phyloP scores from a whole-genome alignment of 2,329 filamentous ascomycete genomes.

The Geoglossum cookeanum region DNA sequence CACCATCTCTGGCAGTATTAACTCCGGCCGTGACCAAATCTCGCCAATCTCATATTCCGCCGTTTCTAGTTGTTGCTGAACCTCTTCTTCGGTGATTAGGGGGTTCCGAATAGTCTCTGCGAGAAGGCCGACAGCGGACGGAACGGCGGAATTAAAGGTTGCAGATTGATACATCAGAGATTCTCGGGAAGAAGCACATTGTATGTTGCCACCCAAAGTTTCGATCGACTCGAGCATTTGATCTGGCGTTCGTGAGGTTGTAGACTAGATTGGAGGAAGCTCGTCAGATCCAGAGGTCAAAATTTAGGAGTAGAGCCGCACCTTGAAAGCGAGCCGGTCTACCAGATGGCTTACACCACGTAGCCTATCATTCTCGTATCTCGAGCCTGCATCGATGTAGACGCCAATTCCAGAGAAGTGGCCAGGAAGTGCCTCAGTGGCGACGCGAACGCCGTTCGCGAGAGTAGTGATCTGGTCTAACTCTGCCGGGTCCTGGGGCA shows the following conservation, averaged over 20 bases:
- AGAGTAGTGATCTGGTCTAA: slow-evolving; percentile 77
- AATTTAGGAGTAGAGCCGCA: slow-evolving; percentile 13
- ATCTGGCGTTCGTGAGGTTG: slow-evolving; percentile 51
- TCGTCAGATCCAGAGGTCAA: background rate
- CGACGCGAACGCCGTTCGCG: slow-evolving; percentile 81
- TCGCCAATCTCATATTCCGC: slow-evolving; percentile 91
- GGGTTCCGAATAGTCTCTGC: slow-evolving; percentile 89
- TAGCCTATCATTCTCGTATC: slow-evolving; percentile 73
- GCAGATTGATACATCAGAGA: slow-evolving; percentile 98
- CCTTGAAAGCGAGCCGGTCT: slow-evolving; percentile 89
- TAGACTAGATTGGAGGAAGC: slow-evolving; percentile 26
- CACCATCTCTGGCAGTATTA: slow-evolving; percentile 86
- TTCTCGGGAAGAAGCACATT: slow-evolving; percentile 88
- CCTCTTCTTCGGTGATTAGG: slow-evolving; percentile 67
- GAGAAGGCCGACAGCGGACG: slow-evolving; percentile 61
- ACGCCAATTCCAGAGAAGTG: slow-evolving; percentile 91
- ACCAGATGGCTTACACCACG: slow-evolving; percentile 90
- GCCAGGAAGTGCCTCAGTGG: slow-evolving; percentile 82
- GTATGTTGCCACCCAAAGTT: slow-evolving; percentile 81
- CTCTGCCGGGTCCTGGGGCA: slow-evolving; percentile 55
- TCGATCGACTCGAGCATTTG: slow-evolving; percentile 79
- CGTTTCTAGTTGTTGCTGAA: slow-evolving; percentile 70
- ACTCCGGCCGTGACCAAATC: slow-evolving; percentile 93
- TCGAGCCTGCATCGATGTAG: slow-evolving; percentile 86
- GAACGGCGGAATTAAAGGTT: slow-evolving; percentile 86